Percentiles rank a stretch among this genome's conserved stretches.
These are phyloP conservation scores for Malbranchea cinnamomea DNA, from an alignment of 2,329 filamentous ascomycete genomes.

Conservation along the genomic window DNA sequence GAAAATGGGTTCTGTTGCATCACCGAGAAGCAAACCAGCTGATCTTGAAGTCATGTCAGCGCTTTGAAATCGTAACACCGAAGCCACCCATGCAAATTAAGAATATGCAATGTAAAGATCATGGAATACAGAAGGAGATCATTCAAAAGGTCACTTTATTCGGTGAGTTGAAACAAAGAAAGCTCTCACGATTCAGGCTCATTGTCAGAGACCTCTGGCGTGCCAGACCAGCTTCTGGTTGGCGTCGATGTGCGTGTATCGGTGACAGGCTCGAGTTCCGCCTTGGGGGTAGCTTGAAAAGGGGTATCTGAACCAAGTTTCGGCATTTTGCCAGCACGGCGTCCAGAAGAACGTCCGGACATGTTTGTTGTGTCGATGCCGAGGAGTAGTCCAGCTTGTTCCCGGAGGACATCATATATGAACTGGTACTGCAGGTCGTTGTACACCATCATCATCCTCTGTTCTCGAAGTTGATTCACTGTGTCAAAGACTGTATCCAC, in stretches of 20 bases:
- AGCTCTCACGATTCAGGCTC: slow-evolving; percentile 13
- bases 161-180: no score
- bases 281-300: slow-evolving; percentile 19
- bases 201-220: slow-evolving; percentile 17
- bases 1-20: no score
- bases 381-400: slow-evolving; percentile 29
- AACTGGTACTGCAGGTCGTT: slow-evolving; percentile 71
- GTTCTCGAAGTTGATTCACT: slow-evolving; percentile 67
- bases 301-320: slow-evolving; percentile 18
- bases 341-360: no score
- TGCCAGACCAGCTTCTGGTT: slow-evolving; percentile 16
- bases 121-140: no score
- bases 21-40: no score
- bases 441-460: slow-evolving; percentile 93
- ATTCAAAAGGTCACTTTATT: no score
- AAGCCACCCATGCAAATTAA: no score
- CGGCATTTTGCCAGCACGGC: slow-evolving; percentile 18
- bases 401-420: slow-evolving; percentile 71
- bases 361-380: slow-evolving; percentile 12
- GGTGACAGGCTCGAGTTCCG: slow-evolving; percentile 19
- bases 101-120: no score
- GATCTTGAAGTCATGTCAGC: no score
- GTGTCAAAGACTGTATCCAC: slow-evolving; percentile 61
- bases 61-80: no score
- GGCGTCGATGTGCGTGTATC: slow-evolving; percentile 12